A percentile compares a stretch with the other conserved stretches of the same genome.
Conservation (phyloP, 495 filamentous ascomycete genomes). For the Pseudoneurospora amorphoporcata region DNA sequence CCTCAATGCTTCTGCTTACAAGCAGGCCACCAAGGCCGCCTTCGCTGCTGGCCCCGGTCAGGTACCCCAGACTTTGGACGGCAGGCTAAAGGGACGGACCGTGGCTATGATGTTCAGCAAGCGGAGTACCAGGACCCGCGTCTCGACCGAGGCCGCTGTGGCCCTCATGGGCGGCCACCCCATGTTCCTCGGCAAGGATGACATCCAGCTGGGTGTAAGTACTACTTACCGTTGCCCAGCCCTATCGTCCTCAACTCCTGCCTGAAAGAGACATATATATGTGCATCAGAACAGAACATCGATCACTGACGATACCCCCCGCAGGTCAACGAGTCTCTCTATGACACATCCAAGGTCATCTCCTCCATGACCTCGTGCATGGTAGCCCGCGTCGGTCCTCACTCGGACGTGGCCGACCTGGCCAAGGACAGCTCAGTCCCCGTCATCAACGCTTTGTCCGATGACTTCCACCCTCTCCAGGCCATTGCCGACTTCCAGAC, state of each 20-base stretch:
- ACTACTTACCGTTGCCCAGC: not conserved
- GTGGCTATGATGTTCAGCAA: constrained; percentile 96
- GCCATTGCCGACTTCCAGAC: constrained; percentile 89
- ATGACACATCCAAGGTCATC: constrained; percentile 80
- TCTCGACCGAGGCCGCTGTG: constrained; percentile 84
- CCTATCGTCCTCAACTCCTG: not conserved
- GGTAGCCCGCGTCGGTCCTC: constrained; percentile 77
- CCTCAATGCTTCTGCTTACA: constrained; percentile 66
- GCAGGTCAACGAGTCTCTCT: constrained; percentile 77
- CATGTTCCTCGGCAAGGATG: constrained; percentile 90
- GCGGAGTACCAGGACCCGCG: constrained; percentile 80
- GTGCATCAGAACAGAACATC: not conserved
- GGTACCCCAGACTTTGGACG: constrained; percentile 41
- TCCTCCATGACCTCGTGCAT: constrained; percentile 88
- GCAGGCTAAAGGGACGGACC: constrained; percentile 55
- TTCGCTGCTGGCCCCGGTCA: constrained; percentile 25
- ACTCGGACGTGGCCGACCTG: constrained; percentile 68
- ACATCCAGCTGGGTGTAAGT: constrained; percentile 86
- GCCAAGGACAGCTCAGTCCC: constrained; percentile 76
- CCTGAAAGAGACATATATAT: not conserved
- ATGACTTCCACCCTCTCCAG: constrained; percentile 85
- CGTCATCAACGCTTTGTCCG: constrained; percentile 88
- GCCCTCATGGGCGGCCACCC: constrained; percentile 78
- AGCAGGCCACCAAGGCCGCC: constrained; percentile 66
- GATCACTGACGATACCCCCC: constrained; percentile 4